phyloP scores from a whole-genome alignment of 2,329 filamentous ascomycete species.

The Apiospora kogelbergensis region DNA sequence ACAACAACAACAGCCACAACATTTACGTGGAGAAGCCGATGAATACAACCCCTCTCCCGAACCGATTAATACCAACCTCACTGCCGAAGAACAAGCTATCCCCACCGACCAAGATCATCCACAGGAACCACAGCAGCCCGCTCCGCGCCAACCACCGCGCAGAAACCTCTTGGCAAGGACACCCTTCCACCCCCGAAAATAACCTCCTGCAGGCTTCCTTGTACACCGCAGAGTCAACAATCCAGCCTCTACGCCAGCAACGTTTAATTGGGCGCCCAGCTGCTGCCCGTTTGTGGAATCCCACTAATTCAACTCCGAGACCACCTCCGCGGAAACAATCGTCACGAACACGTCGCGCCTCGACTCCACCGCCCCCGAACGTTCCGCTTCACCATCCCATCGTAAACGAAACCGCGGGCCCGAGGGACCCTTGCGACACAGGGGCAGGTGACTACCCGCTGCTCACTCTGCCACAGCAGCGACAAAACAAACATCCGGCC shows the following conservation, averaged over 20 bases:
- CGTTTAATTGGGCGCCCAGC: conserved; percentile 41
- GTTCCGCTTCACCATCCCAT: conserved; percentile 49
- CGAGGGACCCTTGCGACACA: conserved; percentile 36
- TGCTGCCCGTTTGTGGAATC: conserved; percentile 59
- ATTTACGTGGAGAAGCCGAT: not conserved
- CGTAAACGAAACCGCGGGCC: conserved; percentile 37
- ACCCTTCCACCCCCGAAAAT: conserved; percentile 11
- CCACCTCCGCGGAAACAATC: conserved; percentile 19
- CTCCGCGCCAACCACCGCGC: conserved; percentile 18
- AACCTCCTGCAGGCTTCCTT: not conserved
- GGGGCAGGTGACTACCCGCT: conserved; percentile 51
- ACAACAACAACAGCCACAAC: conserved; percentile 6
- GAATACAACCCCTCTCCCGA: conserved; percentile 16
- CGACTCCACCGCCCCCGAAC: conserved; percentile 53
- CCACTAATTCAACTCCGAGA: conserved; percentile 58
- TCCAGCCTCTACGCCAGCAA: conserved; percentile 17
- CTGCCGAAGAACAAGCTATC: not conserved
- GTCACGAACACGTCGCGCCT: conserved; percentile 44
- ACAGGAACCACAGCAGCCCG: conserved; percentile 14
- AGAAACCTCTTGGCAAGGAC: conserved; percentile 24
- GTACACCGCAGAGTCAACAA: not conserved
- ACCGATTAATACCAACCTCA: conserved; percentile 17
- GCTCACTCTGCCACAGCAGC: conserved; percentile 50
- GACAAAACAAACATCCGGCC: conserved; percentile 43
- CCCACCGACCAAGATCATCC: not conserved